These are phyloP conservation scores for Phytophthora macrochlamydospora DNA, from an alignment of 352 stramenopile genomes.

Conservation along the genomic window DNA sequence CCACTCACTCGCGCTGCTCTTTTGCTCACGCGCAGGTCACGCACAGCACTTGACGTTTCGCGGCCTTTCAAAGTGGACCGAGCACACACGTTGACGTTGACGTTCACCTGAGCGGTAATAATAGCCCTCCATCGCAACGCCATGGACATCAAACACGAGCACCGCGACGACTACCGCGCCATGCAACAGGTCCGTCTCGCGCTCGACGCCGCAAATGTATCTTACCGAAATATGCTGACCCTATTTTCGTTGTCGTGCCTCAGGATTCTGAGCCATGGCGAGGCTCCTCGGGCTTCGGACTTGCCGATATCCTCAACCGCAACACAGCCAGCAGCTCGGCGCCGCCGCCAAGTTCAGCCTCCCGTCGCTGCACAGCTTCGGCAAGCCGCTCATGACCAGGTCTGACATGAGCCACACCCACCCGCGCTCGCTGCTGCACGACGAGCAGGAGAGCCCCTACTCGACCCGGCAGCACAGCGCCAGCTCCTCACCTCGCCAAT, in stretches of 20 bases:
- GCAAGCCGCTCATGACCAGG: slow-evolving; percentile 67
- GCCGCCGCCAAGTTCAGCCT: slow-evolving; percentile 66
- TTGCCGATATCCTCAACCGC: slow-evolving; percentile 85
- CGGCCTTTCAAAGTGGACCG: background rate
- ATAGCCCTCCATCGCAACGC: slow-evolving; percentile 20
- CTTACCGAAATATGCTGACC: slow-evolving; percentile 20
- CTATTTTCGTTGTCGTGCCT: slow-evolving; percentile 15
- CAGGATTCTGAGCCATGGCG: slow-evolving; percentile 78
- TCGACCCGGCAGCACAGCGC: slow-evolving; percentile 20
- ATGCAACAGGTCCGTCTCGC: slow-evolving; percentile 37
- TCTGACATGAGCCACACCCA: slow-evolving; percentile 40
- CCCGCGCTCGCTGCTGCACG: slow-evolving; percentile 45
- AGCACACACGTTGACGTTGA: background rate
- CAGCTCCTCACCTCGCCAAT: slow-evolving; percentile 37
- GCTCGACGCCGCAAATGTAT: background rate
- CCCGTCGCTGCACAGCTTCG: slow-evolving; percentile 77
- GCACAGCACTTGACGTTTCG: slow-evolving; percentile 11
- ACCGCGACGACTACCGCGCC: slow-evolving; percentile 34
- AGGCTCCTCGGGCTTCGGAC: slow-evolving; percentile 67
- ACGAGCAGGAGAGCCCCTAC: slow-evolving; percentile 33
- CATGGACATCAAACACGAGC: slow-evolving; percentile 34
- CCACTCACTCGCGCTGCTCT: slow-evolving; percentile 28
- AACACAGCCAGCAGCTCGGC: slow-evolving; percentile 13
- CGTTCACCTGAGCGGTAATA: slow-evolving; percentile 15
- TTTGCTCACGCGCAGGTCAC: slow-evolving; percentile 3